Conservation (phyloP, 495 filamentous ascomycete species). For the Neurospora sp. region DNA sequence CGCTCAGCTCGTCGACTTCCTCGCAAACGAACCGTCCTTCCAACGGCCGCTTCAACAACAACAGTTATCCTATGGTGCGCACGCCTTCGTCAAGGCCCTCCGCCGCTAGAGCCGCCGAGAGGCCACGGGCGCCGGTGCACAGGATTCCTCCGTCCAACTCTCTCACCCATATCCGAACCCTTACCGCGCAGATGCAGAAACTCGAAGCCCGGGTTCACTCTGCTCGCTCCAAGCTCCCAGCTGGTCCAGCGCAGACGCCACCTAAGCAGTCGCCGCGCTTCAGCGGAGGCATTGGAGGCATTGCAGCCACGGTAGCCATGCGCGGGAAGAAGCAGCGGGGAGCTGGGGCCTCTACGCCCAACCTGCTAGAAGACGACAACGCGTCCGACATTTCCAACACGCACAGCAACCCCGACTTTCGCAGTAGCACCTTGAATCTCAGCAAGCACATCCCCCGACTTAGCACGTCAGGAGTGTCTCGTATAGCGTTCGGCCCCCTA, state of each 20-base stretch:
- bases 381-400: slow-evolving; percentile 13
- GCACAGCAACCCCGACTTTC: slow-evolving; percentile 18
- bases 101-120: background rate
- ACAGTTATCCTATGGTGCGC: slow-evolving; percentile 12
- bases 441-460: slow-evolving; percentile 40
- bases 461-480: slow-evolving; percentile 40
- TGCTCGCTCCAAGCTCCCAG: slow-evolving; percentile 85
- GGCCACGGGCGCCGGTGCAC: slow-evolving; percentile 25
- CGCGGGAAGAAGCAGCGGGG: slow-evolving; percentile 59
- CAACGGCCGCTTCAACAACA: background rate
- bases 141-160: slow-evolving; percentile 70
- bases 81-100: slow-evolving; percentile 24
- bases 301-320: slow-evolving; percentile 69
- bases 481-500: slow-evolving; percentile 44
- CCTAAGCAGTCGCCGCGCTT: slow-evolving; percentile 68
- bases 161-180: slow-evolving; percentile 79
- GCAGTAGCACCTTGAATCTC: slow-evolving; percentile 26
- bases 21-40: background rate
- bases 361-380: slow-evolving; percentile 37
- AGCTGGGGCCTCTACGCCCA: slow-evolving; percentile 48
- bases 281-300: slow-evolving; percentile 42
- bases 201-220: slow-evolving; percentile 88
- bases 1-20: slow-evolving; percentile 19
- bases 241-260: slow-evolving; percentile 58
- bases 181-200: slow-evolving; percentile 94